Base-by-base conservation (phyloP, 1,139 yeast species). In the Ogataea hybrid region DNA sequence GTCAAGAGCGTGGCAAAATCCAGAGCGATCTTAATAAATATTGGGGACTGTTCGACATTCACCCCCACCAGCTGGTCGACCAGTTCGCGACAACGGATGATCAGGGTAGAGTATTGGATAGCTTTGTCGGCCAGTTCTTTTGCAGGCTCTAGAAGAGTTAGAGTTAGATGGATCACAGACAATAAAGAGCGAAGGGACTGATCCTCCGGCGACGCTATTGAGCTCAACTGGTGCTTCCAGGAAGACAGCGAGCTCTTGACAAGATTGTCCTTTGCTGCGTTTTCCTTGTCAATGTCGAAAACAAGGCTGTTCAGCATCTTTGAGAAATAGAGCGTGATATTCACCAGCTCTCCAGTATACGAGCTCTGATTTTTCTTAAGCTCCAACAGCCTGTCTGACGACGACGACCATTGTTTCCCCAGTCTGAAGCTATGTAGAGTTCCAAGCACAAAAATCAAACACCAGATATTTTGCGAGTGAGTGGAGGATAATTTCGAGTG, bases 321-420 rank as follows among this genome's bases (percentile, higher is more conserved):
- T 3, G 54, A 50, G 22, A 51, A 35, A 11, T 55, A 35, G 4
- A 44, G 37, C 1, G 47, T 33, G 4, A 52, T 32, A 20, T 55
- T 49, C 3, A 57, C 42, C 15, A 55, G 31, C 22, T 46, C 43
- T 2, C 52, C 54, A 21, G 53, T 22, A 21, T 50, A 54, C 5
- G 51, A 31, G 23, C 35, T 23, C 28, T 45, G 45, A 9, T 30
- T 28, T 18, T 48, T 44, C n/a, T 43, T 44, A 16, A 40, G 37
- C 23, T 53, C 53, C 17, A 55, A 23, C 3, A 50, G 38, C 28
- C 32, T 51, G 32, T 54, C 57, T 15, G 48, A 6, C 8, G 46
- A 38, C 17, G 46, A 37, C 11, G 37, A 35, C 62, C 63, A 58
- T 28, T 49, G 48, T n/a, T 52, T 23, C 6, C 62, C 62, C 15